Conservation (phyloP, 495 filamentous ascomycete genomes). For the Xylaria acuta region DNA sequence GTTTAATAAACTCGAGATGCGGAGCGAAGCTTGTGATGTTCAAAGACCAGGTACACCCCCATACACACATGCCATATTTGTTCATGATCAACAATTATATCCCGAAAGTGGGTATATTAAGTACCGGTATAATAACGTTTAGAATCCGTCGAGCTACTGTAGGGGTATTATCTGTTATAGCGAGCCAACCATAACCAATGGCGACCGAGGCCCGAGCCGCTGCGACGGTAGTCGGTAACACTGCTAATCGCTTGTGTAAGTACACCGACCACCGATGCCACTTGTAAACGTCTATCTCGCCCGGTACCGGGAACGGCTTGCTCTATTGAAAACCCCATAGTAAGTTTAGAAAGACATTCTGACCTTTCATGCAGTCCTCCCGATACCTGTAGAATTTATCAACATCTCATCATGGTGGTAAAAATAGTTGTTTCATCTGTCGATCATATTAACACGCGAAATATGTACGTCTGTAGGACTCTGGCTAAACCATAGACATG, state of each 20-base stretch:
- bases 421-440: background rate
- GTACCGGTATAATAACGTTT: background rate
- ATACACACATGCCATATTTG: too few species aligned
- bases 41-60: background rate
- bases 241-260: background rate
- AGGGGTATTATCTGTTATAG: background rate
- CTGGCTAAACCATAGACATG: background rate
- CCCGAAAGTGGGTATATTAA: background rate
- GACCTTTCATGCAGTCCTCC: background rate
- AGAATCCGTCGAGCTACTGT: background rate
- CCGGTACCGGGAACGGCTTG: background rate
- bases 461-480: background rate
- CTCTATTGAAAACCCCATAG: background rate
- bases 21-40: background rate
- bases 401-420: background rate
- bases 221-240: background rate
- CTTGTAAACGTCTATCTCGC: background rate
- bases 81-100: background rate
- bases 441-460: background rate
- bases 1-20: background rate
- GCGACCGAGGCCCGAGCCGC: slow-evolving; percentile 6
- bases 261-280: background rate
- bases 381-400: background rate
- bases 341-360: background rate
- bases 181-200: background rate